Percentiles rank a stretch among this genome's conserved stretches.
These are phyloP conservation scores for Fusarium tricinctum DNA, from an alignment of 2,329 filamentous ascomycete genomes.

Conservation along the genomic window DNA sequence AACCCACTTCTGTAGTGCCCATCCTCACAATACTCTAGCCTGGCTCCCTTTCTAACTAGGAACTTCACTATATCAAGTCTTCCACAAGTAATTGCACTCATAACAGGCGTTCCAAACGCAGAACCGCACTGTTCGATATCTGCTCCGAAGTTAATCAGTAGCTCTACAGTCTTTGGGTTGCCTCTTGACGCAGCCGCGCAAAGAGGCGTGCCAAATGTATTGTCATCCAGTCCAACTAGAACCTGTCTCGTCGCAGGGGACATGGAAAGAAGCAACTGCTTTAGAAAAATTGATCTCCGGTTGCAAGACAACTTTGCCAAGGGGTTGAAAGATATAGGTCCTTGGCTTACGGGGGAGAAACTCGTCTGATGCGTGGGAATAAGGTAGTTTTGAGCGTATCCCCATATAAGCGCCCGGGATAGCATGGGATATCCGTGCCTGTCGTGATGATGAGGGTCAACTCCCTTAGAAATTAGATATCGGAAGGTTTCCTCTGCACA, in stretches of 20 bases:
- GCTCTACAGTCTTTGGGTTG: accelerated
- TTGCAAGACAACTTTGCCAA: not conserved
- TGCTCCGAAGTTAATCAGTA: not conserved
- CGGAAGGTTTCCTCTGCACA: not conserved
- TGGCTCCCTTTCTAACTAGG: not conserved
- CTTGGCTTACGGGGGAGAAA: not conserved
- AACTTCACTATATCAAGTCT: not conserved
- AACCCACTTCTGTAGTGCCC: not conserved
- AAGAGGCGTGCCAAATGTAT: not conserved
- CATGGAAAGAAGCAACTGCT: not conserved
- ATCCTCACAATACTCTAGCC: not conserved
- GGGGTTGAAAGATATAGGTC: not conserved
- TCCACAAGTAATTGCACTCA: not conserved
- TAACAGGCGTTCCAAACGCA: not conserved
- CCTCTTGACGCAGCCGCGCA: not conserved
- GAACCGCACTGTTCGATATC: not conserved
- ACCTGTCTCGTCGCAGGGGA: not conserved
- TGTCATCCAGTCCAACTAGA: not conserved
- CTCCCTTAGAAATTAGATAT: not conserved
- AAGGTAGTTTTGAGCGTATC: not conserved
- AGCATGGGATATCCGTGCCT: not conserved
- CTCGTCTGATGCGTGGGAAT: not conserved
- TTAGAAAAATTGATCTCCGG: not conserved
- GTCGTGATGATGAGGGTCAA: not conserved
- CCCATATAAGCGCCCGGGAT: not conserved